A percentile compares a stretch with the other conserved stretches of the same genome.
These are phyloP conservation scores for Chondrus crispus DNA, from an alignment of 23 red algal genomes.

Conservation along the genomic window DNA sequence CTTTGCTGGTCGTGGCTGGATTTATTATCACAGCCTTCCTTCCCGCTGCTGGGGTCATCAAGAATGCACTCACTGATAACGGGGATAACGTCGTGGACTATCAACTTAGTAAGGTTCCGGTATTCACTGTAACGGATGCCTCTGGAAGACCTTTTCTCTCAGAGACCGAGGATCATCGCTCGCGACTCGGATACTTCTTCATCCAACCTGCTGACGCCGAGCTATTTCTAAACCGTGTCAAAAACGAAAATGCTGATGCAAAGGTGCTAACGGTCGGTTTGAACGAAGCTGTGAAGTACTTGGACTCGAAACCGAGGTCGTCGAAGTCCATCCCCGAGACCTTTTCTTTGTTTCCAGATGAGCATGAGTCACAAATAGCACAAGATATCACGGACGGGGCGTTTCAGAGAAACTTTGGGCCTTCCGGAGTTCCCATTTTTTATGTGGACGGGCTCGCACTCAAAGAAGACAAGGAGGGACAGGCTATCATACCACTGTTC, in stretches of 20 bases:
- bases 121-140: slow-evolving; percentile 68
- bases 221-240: slow-evolving; percentile 39
- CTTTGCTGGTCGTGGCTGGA: slow-evolving; percentile 43
- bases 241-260: slow-evolving; percentile 42
- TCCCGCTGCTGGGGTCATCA: slow-evolving; percentile 7
- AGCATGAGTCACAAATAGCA: slow-evolving; percentile 38
- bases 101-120: slow-evolving; percentile 50
- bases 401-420: slow-evolving; percentile 61
- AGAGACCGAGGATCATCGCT: slow-evolving; percentile 34
- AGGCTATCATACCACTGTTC: slow-evolving; percentile 56
- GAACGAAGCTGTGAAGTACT: slow-evolving; percentile 63
- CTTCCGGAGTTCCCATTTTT: slow-evolving; percentile 65
- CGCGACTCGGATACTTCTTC: slow-evolving; percentile 65
- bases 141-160: slow-evolving; percentile 68
- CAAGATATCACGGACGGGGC: slow-evolving; percentile 41
- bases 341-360: slow-evolving; percentile 62
- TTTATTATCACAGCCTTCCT: slow-evolving; percentile 35
- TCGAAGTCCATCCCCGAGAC: slow-evolving; percentile 42
- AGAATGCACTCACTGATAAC: neutral
- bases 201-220: slow-evolving; percentile 60
- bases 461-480: slow-evolving; percentile 1
- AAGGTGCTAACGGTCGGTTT: slow-evolving; percentile 46
- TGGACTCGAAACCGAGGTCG: neutral
- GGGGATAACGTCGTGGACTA: slow-evolving; percentile 28
- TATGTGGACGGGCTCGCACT: slow-evolving; percentile 76